phyloP scores from a whole-genome alignment of 78 protist species.

The Pigoraptor vietnamica region DNA sequence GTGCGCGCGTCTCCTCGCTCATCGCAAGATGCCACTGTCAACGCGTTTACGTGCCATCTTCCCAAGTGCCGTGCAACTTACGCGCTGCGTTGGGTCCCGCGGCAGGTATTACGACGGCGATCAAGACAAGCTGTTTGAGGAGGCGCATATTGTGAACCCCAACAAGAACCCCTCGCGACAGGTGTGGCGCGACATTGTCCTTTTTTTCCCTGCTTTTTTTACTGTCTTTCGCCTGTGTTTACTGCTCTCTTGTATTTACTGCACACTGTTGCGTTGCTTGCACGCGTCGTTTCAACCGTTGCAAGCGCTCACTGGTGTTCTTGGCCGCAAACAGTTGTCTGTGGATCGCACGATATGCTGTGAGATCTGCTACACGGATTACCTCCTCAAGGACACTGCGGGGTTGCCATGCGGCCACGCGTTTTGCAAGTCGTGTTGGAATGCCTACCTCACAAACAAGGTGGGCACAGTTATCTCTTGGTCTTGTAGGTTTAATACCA shows the following conservation, averaged over 20 bases:
- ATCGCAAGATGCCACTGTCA: not conserved
- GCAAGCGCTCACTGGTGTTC: not conserved
- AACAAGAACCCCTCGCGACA: not conserved
- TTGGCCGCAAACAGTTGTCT: too few relatives aligned
- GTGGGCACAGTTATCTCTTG: not conserved
- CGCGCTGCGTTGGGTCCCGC: too few relatives aligned
- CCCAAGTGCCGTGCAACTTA: not conserved
- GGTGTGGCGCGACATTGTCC: not conserved
- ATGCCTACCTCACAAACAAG: not conserved
- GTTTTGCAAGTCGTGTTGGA: slow-evolving; percentile 33
- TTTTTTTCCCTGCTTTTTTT: not conserved
- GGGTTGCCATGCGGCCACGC: slow-evolving; percentile 27
- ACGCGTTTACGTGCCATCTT: not conserved
- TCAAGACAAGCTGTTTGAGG: slow-evolving; percentile 8
- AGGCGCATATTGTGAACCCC: slow-evolving; percentile 16
- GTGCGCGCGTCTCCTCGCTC: not conserved
- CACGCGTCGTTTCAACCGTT: not conserved
- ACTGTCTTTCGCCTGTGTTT: not conserved
- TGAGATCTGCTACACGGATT: slow-evolving; percentile 42
- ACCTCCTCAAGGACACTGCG: not conserved
- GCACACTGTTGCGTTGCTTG: not conserved
- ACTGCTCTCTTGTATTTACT: not conserved
- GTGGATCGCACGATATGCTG: not conserved
- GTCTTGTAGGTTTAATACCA: too few relatives aligned
- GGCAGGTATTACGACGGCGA: not conserved